A percentile compares a stretch with the other conserved stretches of the same genome.
Conservation (phyloP, 2,329 filamentous ascomycete genomes). For the Trichophyton mentagrophytes region DNA sequence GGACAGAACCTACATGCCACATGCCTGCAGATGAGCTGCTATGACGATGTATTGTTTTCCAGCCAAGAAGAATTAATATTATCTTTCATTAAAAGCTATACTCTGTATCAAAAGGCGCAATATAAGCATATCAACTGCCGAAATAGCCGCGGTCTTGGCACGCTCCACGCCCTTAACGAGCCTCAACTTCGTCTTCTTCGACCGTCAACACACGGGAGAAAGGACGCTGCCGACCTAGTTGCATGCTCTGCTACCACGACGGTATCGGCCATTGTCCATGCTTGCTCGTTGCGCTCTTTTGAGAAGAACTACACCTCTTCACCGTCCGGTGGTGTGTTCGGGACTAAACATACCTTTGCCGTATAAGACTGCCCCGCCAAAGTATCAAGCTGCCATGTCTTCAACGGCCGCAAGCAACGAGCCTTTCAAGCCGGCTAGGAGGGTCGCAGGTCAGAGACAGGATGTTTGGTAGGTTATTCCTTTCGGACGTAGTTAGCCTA, state of each 20-base stretch:
- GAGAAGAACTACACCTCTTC: neutral
- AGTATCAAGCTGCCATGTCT: constrained; percentile 22
- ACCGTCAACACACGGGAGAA: neutral
- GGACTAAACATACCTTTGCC: neutral
- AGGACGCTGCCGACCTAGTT: neutral
- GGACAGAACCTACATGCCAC: too few relatives aligned
- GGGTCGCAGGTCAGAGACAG: constrained; percentile 39
- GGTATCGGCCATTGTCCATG: neutral
- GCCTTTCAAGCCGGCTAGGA: constrained; percentile 35
- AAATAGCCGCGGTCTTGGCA: neutral
- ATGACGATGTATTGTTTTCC: too few relatives aligned
- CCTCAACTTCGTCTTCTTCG: neutral
- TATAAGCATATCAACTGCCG: neutral
- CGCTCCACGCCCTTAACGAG: neutral
- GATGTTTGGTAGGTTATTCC: constrained; percentile 34
- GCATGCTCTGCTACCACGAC: neutral
- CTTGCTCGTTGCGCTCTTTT: neutral
- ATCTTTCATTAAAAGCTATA: too few relatives aligned
- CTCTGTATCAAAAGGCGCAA: too few relatives aligned
- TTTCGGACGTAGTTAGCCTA: neutral
- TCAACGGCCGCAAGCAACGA: constrained; percentile 26
- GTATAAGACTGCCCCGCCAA: neutral
- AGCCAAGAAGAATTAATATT: too few relatives aligned
- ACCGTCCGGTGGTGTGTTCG: too few relatives aligned
- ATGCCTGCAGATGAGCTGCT: too few relatives aligned